These are phyloP conservation scores for Neofusicoccum ribis DNA, from an alignment of 2,329 filamentous ascomycete genomes.

Conservation along the genomic window DNA sequence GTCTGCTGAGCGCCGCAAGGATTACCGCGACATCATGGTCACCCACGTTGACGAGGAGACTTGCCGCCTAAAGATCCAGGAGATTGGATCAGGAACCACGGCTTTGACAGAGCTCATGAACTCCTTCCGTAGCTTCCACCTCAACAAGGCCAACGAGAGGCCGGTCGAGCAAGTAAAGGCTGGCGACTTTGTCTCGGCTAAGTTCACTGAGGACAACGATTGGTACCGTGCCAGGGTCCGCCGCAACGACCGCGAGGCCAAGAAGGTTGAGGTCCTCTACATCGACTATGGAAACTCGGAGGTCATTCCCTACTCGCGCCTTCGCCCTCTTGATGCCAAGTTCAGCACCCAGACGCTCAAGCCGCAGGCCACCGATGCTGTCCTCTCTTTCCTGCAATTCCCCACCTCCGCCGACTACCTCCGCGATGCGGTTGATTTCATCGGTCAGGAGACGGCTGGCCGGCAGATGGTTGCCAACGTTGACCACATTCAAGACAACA, in stretches of 20 bases:
- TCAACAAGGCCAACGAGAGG: conserved; percentile 77
- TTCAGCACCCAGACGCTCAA: conserved; percentile 76
- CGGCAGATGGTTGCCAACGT: conserved; percentile 86
- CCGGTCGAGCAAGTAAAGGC: conserved; percentile 79
- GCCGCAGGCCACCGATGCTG: conserved; percentile 82
- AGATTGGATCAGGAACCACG: conserved; percentile 82
- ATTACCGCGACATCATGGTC: conserved; percentile 92
- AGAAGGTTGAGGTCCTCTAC: conserved; percentile 85
- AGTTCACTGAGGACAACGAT: conserved; percentile 83
- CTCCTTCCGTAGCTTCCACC: conserved; percentile 87
- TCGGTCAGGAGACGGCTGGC: conserved; percentile 72
- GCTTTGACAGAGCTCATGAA: conserved; percentile 86
- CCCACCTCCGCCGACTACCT: conserved; percentile 82
- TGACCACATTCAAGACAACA: conserved; percentile 78
- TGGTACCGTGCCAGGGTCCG: conserved; percentile 95
- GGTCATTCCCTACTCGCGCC: conserved; percentile 77
- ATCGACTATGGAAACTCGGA: conserved; percentile 97
- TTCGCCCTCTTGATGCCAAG: conserved; percentile 79
- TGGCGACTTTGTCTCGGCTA: conserved; percentile 86
- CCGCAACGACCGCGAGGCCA: conserved; percentile 86
- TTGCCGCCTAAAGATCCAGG: conserved; percentile 85
- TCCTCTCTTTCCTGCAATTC: conserved; percentile 85
- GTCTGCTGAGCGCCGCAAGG: conserved; percentile 67
- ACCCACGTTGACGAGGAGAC: conserved; percentile 81
- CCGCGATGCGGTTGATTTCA: conserved; percentile 72